Evolutionary conservation across 73 alveolate species (phyloP).

Genomic region (Uronychia binucleata): DNA sequence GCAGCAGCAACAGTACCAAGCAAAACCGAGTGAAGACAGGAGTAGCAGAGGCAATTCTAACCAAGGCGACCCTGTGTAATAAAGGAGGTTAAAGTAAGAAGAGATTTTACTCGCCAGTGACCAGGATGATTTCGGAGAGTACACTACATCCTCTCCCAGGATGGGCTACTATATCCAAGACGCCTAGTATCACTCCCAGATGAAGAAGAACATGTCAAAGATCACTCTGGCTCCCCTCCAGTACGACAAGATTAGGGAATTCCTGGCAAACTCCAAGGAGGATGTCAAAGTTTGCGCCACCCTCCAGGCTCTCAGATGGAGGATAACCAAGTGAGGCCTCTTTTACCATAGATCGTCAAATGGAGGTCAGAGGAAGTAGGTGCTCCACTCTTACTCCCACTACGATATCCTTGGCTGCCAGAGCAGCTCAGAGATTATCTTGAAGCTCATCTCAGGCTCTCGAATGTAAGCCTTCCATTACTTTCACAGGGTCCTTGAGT

Average conservation of each 20-base stretch:
- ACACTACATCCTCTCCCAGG: background rate
- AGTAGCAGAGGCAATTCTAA: background rate
- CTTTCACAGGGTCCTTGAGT: slow-evolving; percentile 47
- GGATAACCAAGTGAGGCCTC: slow-evolving; percentile 58
- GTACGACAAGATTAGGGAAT: slow-evolving; percentile 44
- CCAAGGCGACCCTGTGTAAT: background rate
- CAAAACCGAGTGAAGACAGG: too few species aligned
- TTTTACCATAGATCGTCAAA: background rate
- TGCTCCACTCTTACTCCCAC: slow-evolving; percentile 46
- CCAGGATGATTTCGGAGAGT: background rate
- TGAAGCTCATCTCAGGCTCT: slow-evolving; percentile 3
- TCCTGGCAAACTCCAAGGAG: slow-evolving; percentile 39
- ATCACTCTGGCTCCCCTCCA: slow-evolving; percentile 46
- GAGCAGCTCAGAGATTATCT: background rate
- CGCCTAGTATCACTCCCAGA: background rate
- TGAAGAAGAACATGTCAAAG: background rate
- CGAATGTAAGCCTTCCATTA: slow-evolving; percentile 20
- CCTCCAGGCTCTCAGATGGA: slow-evolving; percentile 78
- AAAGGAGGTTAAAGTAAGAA: too few species aligned
- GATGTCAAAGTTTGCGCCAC: slow-evolving; percentile 62
- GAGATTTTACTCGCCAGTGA: background rate
- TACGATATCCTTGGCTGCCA: slow-evolving; percentile 58
- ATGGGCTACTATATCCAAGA: background rate
- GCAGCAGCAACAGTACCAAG: slow-evolving; percentile 4
- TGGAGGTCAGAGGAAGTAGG: slow-evolving; percentile 11